These are phyloP conservation scores for Pestalotiopsis sp. DNA, from an alignment of 2,329 filamentous ascomycete genomes.

Conservation along the genomic window DNA sequence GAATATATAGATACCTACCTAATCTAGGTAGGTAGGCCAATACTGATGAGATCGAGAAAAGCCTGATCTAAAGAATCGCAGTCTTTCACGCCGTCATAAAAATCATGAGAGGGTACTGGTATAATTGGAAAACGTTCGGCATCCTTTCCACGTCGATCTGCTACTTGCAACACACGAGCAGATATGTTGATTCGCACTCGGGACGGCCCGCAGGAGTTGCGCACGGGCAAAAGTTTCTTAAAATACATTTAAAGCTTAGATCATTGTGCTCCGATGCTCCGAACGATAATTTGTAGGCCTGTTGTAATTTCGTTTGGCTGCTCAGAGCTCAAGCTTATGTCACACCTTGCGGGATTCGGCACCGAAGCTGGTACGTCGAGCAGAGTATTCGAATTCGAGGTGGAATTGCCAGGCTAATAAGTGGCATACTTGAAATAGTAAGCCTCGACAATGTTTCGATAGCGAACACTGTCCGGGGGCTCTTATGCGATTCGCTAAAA, in stretches of 20 bases:
- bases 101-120: too few species aligned
- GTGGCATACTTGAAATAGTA: neutral
- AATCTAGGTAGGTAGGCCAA: too few species aligned
- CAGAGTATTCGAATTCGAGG: neutral
- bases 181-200: neutral
- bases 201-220: neutral
- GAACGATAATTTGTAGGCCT: neutral
- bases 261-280: neutral
- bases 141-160: too few species aligned
- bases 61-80: too few species aligned
- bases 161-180: too few species aligned
- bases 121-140: too few species aligned
- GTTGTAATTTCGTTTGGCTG: too few species aligned
- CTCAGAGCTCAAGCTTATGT: too few species aligned
- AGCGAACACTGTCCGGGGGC: neutral
- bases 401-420: neutral
- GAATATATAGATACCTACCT: too few species aligned
- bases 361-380: neutral
- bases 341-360: too few species aligned
- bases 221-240: neutral
- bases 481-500: neutral
- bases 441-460: neutral
- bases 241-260: neutral
- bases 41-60: too few species aligned
- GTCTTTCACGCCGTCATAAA: too few species aligned